phyloP scores from a whole-genome alignment of 352 stramenopile genomes.

The Phytopythium helicoides region DNA sequence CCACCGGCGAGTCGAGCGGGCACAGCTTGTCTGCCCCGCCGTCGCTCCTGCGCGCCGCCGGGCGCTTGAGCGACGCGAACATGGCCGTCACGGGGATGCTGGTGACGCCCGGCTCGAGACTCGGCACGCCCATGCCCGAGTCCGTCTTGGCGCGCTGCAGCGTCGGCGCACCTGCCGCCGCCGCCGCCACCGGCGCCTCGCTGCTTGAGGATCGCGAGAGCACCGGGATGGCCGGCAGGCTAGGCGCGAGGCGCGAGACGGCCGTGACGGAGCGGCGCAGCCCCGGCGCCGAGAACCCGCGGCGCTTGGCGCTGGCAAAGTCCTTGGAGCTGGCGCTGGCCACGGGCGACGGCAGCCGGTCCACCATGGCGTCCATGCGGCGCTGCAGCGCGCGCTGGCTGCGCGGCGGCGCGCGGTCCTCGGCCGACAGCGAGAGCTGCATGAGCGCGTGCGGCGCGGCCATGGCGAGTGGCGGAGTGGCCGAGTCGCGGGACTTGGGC shows the following conservation, averaged over 20 bases:
- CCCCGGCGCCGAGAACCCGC: slow-evolving; percentile 34
- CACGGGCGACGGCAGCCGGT: slow-evolving; percentile 11
- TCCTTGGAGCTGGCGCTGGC: slow-evolving; percentile 4
- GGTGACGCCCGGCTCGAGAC: slow-evolving; percentile 1
- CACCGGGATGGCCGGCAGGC: slow-evolving; percentile 25
- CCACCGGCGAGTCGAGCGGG: slow-evolving; percentile 4
- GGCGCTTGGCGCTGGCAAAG: slow-evolving; percentile 25
- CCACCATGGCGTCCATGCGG: slow-evolving; percentile 12
- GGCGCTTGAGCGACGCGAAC: background rate
- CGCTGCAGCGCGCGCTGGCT: slow-evolving; percentile 3
- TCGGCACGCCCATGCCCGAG: slow-evolving; percentile 12
- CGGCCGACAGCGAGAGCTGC: slow-evolving; percentile 11
- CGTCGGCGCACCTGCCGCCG: slow-evolving; percentile 5
- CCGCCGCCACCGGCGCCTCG: slow-evolving; percentile 8
- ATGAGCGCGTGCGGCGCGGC: slow-evolving; percentile 4
- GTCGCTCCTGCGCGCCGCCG: background rate
- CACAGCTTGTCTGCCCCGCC: background rate
- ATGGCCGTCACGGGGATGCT: background rate
- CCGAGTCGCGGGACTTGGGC: too few species aligned
- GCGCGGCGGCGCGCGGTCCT: slow-evolving; percentile 3
- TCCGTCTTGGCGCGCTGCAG: slow-evolving; percentile 19
- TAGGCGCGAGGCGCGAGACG: slow-evolving; percentile 22
- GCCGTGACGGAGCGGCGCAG: slow-evolving; percentile 35
- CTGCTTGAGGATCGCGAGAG: slow-evolving; percentile 15
- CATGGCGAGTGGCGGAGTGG: background rate